phyloP scores from a whole-genome alignment of 805 yeast genomes.

The Dipodascus geniculatus region DNA sequence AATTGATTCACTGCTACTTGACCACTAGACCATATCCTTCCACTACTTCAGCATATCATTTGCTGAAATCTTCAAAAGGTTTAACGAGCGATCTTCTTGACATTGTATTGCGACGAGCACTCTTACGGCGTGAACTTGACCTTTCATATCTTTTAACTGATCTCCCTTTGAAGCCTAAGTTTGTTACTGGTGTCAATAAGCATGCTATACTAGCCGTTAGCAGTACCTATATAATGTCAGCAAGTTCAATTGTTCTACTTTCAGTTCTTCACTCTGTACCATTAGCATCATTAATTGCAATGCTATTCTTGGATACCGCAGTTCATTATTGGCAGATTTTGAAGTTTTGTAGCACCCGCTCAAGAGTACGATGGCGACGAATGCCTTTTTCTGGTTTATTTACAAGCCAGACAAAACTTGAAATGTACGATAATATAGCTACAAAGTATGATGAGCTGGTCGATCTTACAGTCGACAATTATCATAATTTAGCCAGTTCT shows the following conservation, averaged over 20 bases:
- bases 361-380: neutral
- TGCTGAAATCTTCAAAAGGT: neutral
- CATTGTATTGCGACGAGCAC: neutral
- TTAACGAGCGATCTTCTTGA: neutral
- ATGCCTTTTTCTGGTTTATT: neutral
- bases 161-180: neutral
- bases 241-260: neutral
- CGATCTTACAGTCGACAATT: neutral
- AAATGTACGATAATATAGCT: neutral
- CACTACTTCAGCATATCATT: neutral
- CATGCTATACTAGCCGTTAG: neutral
- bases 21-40: neutral
- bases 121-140: neutral
- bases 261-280: neutral
- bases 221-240: neutral
- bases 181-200: neutral
- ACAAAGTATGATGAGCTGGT: neutral
- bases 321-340: neutral
- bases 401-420: neutral
- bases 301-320: too few species aligned
- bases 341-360: neutral
- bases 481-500: neutral
- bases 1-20: neutral
- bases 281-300: neutral
- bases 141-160: neutral